Conservation (phyloP, 345 rosid species). For the Pseudoturritis turrita region DNA sequence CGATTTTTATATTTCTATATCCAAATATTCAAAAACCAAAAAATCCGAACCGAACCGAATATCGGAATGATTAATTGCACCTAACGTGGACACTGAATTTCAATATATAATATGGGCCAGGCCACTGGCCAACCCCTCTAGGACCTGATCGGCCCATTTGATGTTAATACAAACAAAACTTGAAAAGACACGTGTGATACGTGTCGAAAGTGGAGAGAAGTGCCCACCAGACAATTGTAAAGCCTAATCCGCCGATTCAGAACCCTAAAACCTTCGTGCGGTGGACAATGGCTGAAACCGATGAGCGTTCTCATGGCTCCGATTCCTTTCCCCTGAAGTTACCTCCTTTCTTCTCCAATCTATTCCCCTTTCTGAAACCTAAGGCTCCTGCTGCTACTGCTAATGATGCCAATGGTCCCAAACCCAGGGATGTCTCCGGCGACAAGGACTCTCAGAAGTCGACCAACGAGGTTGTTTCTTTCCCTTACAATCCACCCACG, state of each 20-base stretch:
- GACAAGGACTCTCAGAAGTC: conserved; percentile 4
- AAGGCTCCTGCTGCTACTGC: not conserved
- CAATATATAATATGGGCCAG: no score
- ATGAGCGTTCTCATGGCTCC: not conserved
- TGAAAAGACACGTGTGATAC: conserved; percentile 9
- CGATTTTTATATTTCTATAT: no score
- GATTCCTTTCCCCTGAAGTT: conserved; percentile 5
- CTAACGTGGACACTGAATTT: no score
- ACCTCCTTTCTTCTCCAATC: conserved; percentile 22
- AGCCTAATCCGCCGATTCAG: conserved; percentile 17
- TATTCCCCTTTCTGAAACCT: conserved; percentile 34
- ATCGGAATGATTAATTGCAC: no score
- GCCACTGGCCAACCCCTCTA: not conserved
- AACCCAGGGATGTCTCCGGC: conserved; percentile 17
- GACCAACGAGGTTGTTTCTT: conserved; percentile 17
- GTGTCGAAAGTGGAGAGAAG: conserved; percentile 6
- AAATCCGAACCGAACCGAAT: no score
- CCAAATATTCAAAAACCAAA: no score
- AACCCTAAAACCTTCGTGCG: conserved; percentile 16
- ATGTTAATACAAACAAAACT: not conserved
- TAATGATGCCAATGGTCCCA: not conserved
- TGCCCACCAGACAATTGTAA: conserved; percentile 18
- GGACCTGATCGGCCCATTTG: not conserved
- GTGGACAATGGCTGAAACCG: conserved; percentile 25
- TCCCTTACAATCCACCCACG: conserved; percentile 27